These are phyloP conservation scores for Globisporangium spinosum DNA, from an alignment of 352 stramenopile genomes.

Conservation along the genomic window DNA sequence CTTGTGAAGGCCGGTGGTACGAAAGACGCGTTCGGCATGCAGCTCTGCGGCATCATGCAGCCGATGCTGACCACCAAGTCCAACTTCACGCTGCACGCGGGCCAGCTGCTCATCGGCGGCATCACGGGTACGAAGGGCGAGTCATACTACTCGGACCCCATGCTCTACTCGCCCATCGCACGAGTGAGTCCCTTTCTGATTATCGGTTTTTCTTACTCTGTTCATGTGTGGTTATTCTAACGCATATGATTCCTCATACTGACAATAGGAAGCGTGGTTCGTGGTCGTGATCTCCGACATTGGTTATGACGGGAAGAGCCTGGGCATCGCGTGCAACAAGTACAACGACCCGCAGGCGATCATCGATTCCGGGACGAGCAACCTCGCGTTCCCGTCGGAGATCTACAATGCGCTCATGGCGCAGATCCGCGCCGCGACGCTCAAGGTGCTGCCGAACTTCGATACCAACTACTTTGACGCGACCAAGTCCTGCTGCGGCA, in stretches of 20 bases:
- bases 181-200: conserved; percentile 26
- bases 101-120: conserved; percentile 63
- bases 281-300: conserved; percentile 75
- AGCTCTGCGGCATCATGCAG: conserved; percentile 79
- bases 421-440: conserved; percentile 57
- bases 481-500: conserved; percentile 55
- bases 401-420: conserved; percentile 77
- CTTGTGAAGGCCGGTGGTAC: conserved; percentile 39
- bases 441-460: conserved; percentile 55
- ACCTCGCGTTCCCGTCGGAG: conserved; percentile 67
- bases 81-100: conserved; percentile 53
- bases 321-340: conserved; percentile 54
- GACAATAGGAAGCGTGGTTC: conserved; percentile 72
- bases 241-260: not conserved
- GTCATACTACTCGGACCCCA: conserved; percentile 55
- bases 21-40: conserved; percentile 65
- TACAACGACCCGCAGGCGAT: conserved; percentile 82
- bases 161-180: conserved; percentile 78
- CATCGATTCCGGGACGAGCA: conserved; percentile 80
- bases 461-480: conserved; percentile 71
- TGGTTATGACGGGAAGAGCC: conserved; percentile 53
- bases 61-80: conserved; percentile 35
- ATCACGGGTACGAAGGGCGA: conserved; percentile 50
- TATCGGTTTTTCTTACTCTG: not conserved
- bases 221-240: not conserved